Evolutionary conservation across 805 yeast species (phyloP).

Genomic region (Candida nitratophila): DNA sequence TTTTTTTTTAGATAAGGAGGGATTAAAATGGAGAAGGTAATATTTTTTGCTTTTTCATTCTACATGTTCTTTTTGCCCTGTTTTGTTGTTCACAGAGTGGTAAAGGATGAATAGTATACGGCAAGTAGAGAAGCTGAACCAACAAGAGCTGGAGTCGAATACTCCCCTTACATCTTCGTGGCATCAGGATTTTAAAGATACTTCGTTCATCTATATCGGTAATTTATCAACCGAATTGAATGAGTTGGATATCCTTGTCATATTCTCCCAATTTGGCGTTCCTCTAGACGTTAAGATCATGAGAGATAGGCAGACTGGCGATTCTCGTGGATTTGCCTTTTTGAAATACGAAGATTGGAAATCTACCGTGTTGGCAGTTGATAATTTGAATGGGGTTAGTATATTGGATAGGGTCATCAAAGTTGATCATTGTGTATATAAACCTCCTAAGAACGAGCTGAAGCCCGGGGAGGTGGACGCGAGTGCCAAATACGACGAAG

Average conservation of each 20-base stretch:
- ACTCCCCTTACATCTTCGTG: slow-evolving; percentile 66
- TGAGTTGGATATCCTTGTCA: slow-evolving; percentile 68
- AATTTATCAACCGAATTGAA: slow-evolving; percentile 55
- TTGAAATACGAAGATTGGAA: slow-evolving; percentile 77
- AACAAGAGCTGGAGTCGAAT: slow-evolving; percentile 57
- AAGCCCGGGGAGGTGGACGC: slow-evolving; percentile 14
- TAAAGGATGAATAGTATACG: slow-evolving; percentile 20
- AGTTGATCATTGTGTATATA: slow-evolving; percentile 70
- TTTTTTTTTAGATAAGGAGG: slow-evolving; percentile 10
- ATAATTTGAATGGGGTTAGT: slow-evolving; percentile 67
- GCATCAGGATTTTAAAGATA: slow-evolving; percentile 79
- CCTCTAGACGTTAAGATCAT: slow-evolving; percentile 70
- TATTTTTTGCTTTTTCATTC: no score
- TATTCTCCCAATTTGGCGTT: slow-evolving; percentile 85
- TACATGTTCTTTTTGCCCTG: no score
- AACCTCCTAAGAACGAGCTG: slow-evolving; percentile 21
- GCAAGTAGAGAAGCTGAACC: slow-evolving; percentile 51
- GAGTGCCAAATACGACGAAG: slow-evolving; percentile 23
- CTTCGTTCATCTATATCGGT: slow-evolving; percentile 75
- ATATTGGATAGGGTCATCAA: slow-evolving; percentile 43
- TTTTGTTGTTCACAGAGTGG: no score
- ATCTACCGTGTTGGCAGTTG: slow-evolving; percentile 79
- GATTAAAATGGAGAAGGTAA: no score
- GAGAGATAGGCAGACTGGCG: slow-evolving; percentile 59
- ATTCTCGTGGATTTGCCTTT: slow-evolving; percentile 71